A percentile compares a stretch with the other conserved stretches of the same genome.
phyloP scores from a whole-genome alignment of 805 yeast genomes.

The Hanseniaspora vineae region DNA sequence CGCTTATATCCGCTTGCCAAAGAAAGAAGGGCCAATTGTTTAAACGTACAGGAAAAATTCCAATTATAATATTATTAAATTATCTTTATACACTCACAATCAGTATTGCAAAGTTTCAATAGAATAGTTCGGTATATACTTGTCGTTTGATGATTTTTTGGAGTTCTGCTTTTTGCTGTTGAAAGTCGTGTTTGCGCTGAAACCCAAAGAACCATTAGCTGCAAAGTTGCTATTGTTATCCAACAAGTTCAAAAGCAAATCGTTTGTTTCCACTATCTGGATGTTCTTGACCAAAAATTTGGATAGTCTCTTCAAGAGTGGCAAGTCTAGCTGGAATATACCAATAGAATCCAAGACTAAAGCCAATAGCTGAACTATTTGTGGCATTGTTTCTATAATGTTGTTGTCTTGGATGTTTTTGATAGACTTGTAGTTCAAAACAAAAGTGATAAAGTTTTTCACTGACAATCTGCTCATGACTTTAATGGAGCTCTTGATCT shows the following conservation, averaged over 20 bases:
- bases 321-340: constrained; percentile 18
- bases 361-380: constrained; percentile 20
- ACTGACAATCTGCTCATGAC: constrained; percentile 20
- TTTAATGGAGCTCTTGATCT: constrained; percentile 36
- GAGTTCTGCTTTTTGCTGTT: background rate
- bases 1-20: too few species aligned
- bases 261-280: constrained; percentile 4
- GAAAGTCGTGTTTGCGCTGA: background rate
- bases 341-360: constrained; percentile 24
- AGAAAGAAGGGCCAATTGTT: too few species aligned
- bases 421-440: constrained; percentile 10
- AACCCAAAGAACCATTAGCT: constrained; percentile 2
- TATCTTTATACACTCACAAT: background rate
- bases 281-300: constrained; percentile 5
- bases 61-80: background rate
- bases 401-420: constrained; percentile 9
- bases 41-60: too few species aligned
- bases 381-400: constrained; percentile 9
- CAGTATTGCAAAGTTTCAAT: background rate
- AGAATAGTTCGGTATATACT: background rate
- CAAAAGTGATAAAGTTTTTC: constrained; percentile 22
- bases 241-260: constrained; percentile 3
- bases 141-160: background rate
- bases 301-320: constrained; percentile 3
- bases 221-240: constrained; percentile 5